Percentiles rank a stretch among this genome's conserved stretches.
phyloP scores from a whole-genome alignment of 2,329 filamentous ascomycete species.

The Orbilia ellipsospora region DNA sequence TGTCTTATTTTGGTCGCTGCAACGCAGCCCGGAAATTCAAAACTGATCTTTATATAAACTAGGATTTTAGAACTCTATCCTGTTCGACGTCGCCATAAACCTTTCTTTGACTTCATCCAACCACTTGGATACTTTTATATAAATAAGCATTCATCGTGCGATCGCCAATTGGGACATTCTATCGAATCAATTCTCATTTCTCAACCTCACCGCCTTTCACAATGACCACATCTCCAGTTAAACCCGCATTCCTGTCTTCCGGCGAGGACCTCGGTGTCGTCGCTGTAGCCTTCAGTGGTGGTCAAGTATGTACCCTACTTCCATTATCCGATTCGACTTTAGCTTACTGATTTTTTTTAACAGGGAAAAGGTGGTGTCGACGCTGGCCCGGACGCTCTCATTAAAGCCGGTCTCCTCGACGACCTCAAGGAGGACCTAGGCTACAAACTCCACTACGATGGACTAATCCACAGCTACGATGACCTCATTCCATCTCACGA shows the following conservation, averaged over 20 bases:
- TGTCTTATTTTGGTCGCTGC: constrained; percentile 17
- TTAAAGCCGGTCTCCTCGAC: constrained; percentile 84
- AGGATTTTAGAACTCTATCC: not conserved
- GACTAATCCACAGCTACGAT: constrained; percentile 81
- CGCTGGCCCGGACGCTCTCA: constrained; percentile 86
- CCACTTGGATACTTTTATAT: too few relatives aligned
- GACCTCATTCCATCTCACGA: constrained; percentile 77
- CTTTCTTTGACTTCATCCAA: not conserved
- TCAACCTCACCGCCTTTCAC: not conserved
- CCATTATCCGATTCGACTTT: constrained; percentile 43
- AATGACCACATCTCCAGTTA: constrained; percentile 69
- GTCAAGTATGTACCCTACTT: constrained; percentile 75
- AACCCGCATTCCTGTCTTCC: constrained; percentile 80
- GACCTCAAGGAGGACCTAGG: constrained; percentile 86
- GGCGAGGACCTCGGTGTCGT: constrained; percentile 87
- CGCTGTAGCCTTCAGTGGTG: constrained; percentile 94
- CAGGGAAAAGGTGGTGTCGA: constrained; percentile 93
- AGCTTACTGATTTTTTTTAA: not conserved
- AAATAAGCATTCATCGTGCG: too few relatives aligned
- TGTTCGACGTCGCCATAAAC: not conserved
- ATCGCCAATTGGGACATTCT: too few relatives aligned
- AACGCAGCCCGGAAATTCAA: constrained; percentile 12
- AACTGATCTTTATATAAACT: not conserved
- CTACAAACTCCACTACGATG: constrained; percentile 87
- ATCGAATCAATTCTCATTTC: not conserved